phyloP scores from a whole-genome alignment of 106 monocot species.

The Agapanthus africanus region DNA sequence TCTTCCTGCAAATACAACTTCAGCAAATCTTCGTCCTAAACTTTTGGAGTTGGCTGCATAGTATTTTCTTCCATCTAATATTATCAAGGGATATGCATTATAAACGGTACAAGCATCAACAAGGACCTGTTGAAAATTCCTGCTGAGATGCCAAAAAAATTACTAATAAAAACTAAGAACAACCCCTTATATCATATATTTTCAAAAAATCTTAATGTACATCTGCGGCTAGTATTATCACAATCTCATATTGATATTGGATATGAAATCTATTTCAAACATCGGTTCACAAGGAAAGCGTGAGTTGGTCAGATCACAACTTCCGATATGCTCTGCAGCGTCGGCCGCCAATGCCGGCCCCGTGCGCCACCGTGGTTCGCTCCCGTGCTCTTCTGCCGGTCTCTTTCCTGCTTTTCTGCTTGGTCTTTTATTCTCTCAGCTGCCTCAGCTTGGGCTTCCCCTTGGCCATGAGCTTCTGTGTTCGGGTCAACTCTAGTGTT shows the following conservation, averaged over 20 bases:
- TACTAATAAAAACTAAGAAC: too few species aligned
- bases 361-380: not conserved
- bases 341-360: conserved; percentile 65
- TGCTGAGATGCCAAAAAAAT: too few species aligned
- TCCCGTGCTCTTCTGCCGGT: conserved; percentile 14
- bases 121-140: too few species aligned
- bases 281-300: not conserved
- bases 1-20: too few species aligned
- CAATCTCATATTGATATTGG: not conserved
- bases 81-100: too few species aligned
- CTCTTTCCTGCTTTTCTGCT: conserved; percentile 16
- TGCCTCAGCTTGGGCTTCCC: not conserved
- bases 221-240: not conserved
- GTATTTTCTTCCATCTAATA: too few species aligned
- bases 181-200: too few species aligned
- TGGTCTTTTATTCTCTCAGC: conserved; percentile 1
- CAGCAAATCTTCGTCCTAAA: not conserved
- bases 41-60: too few species aligned
- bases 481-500: conserved; percentile 1
- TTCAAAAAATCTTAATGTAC: not conserved
- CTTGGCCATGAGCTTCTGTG: not conserved
- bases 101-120: too few species aligned
- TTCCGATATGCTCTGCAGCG: conserved; percentile 80
- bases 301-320: not conserved
- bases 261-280: not conserved